Percentiles rank a stretch among this genome's conserved stretches.
Evolutionary conservation across 345 rosid genomes (phyloP).

Genomic region (Barbarea vulgaris): DNA sequence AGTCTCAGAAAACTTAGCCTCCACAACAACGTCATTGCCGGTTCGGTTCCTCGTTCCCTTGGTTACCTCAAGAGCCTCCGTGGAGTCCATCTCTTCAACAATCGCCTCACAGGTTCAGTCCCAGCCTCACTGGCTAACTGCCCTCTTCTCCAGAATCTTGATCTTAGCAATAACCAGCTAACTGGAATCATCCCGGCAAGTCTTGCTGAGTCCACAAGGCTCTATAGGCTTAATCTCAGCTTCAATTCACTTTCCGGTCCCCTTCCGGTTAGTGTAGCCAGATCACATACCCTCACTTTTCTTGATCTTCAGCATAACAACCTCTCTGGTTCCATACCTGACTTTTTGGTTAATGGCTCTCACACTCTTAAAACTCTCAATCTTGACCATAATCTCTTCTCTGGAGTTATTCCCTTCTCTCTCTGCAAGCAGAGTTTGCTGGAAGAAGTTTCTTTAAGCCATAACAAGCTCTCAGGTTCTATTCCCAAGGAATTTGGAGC

Average conservation of each 20-base stretch:
- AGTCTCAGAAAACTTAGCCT: constrained; percentile 73
- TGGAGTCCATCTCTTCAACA: constrained; percentile 90
- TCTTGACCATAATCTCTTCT: constrained; percentile 56
- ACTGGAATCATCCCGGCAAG: constrained; percentile 62
- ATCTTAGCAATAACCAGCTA: constrained; percentile 69
- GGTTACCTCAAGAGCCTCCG: constrained; percentile 75
- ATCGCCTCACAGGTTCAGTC: constrained; percentile 76
- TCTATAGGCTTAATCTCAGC: constrained; percentile 72
- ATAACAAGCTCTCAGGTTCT: constrained; percentile 62
- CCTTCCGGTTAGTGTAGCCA: constrained; percentile 54
- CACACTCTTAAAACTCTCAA: constrained; percentile 48
- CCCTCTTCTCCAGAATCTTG: constrained; percentile 68
- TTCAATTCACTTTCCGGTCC: constrained; percentile 65
- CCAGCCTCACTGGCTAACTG: constrained; percentile 77
- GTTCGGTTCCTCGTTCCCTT: constrained; percentile 72
- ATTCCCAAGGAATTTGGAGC: constrained; percentile 58
- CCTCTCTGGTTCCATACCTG: constrained; percentile 74
- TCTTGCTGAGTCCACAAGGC: constrained; percentile 68
- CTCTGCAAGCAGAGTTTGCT: constrained; percentile 55
- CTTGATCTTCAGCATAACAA: constrained; percentile 76
- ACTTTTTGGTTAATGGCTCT: constrained; percentile 47
- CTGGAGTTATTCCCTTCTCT: constrained; percentile 61
- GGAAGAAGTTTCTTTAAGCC: constrained; percentile 58
- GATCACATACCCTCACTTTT: constrained; percentile 56
- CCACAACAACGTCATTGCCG: constrained; percentile 73